Evolutionary conservation across 768 basidiomycete genomes (phyloP).

Genomic region (Filobasidium wieringae): DNA sequence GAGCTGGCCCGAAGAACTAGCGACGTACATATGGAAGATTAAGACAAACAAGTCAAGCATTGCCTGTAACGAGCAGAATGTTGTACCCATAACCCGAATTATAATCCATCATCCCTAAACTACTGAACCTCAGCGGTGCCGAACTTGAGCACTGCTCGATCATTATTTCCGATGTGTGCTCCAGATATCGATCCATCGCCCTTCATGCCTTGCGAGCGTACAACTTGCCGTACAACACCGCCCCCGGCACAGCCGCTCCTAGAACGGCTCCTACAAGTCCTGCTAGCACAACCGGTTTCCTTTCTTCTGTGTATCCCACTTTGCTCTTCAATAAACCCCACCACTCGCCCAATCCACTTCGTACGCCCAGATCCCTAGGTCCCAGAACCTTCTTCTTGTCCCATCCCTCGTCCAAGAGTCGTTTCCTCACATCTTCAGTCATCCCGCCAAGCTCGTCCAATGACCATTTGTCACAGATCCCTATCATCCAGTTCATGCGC

Average conservation of each 20-base stretch:
- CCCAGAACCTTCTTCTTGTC: slow-evolving; percentile 44
- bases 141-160: no score
- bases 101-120: no score
- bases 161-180: no score
- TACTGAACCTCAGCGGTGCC: no score
- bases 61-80: no score
- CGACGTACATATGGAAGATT: slow-evolving; percentile 35
- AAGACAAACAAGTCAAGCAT: neutral
- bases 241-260: neutral
- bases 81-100: no score
- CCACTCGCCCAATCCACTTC: slow-evolving; percentile 1
- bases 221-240: neutral
- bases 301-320: neutral
- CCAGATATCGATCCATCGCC: no score
- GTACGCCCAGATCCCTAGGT: slow-evolving; percentile 21
- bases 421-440: slow-evolving; percentile 54
- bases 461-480: slow-evolving; percentile 71
- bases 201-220: no score
- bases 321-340: neutral
- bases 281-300: neutral
- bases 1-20: slow-evolving; percentile 33
- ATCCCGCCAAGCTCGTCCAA: slow-evolving; percentile 66
- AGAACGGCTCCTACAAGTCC: slow-evolving; percentile 1
- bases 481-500: slow-evolving; percentile 86
- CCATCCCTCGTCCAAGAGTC: slow-evolving; percentile 75